Conservation (phyloP, 352 stramenopile species). For the Phytophthora pseudosyringae region DNA sequence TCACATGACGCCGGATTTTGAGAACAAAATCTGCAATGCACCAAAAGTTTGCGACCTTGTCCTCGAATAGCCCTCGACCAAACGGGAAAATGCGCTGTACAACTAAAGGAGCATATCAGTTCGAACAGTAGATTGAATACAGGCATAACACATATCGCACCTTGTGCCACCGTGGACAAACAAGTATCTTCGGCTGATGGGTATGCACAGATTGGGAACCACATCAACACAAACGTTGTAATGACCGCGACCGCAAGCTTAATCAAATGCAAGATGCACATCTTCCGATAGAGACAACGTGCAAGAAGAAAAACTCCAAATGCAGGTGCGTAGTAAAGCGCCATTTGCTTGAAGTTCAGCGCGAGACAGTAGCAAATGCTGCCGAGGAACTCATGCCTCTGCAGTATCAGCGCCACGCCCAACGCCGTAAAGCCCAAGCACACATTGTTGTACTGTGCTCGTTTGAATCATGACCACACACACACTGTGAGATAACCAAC, state of each 20-base stretch:
- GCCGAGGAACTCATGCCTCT: constrained; percentile 80
- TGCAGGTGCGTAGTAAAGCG: constrained; percentile 97
- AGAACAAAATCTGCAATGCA: constrained; percentile 89
- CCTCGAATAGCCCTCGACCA: constrained; percentile 96
- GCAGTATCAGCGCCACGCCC: constrained; percentile 70
- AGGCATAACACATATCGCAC: constrained; percentile 24
- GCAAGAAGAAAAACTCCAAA: constrained; percentile 95
- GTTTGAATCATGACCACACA: not conserved
- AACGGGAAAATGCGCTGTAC: constrained; percentile 96
- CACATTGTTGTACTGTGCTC: constrained; percentile 95
- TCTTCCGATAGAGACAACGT: constrained; percentile 75
- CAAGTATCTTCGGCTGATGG: constrained; percentile 51
- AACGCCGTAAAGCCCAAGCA: constrained; percentile 93
- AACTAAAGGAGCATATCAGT: constrained; percentile 55
- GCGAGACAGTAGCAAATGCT: constrained; percentile 92
- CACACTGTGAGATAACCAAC: not conserved
- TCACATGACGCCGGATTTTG: constrained; percentile 72
- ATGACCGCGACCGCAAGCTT: constrained; percentile 91
- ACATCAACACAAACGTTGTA: constrained; percentile 90
- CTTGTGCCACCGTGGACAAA: constrained; percentile 69
- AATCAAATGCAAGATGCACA: constrained; percentile 57
- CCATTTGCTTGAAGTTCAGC: constrained; percentile 99
- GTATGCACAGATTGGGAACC: constrained; percentile 89
- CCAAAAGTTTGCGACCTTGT: constrained; percentile 98
- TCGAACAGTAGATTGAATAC: not conserved